A percentile compares a stretch with the other conserved stretches of the same genome.
phyloP scores from a whole-genome alignment of 805 yeast species.

The Metschnikowia sp. region DNA sequence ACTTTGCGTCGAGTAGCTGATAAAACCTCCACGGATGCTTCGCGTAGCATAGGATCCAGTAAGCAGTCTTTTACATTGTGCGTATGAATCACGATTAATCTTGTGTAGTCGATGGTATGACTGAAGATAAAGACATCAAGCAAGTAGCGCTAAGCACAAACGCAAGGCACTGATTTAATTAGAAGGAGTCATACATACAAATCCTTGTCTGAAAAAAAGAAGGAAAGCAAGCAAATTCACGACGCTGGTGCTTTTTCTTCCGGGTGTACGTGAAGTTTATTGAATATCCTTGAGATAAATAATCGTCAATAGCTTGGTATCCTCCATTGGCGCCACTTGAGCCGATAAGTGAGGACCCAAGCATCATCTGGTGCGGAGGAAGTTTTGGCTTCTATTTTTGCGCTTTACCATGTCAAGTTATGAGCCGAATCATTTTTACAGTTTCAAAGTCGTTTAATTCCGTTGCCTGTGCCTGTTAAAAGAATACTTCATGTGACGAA shows the following conservation, averaged over 20 bases:
- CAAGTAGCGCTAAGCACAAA: no score
- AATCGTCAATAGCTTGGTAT: background rate
- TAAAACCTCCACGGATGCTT: no score
- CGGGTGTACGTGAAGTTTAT: background rate
- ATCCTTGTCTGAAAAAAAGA: no score
- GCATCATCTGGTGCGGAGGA: background rate
- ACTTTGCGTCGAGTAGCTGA: no score
- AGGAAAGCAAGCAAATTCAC: no score
- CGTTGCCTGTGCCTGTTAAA: background rate
- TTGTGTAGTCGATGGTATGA: no score
- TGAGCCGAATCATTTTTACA: background rate
- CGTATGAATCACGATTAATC: no score
- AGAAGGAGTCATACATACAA: no score
- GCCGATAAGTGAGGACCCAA: constrained; percentile 1
- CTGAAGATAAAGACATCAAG: no score
- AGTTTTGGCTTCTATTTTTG: background rate
- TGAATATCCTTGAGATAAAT: background rate
- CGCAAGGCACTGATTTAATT: no score
- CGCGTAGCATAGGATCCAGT: no score
- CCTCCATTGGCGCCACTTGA: background rate
- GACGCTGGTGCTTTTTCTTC: background rate
- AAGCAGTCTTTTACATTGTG: no score
- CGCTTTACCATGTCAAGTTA: constrained; percentile 1
- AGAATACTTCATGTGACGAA: background rate
- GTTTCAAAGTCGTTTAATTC: constrained; percentile 1